Conservation (phyloP, 768 basidiomycete genomes). For the Baorangia bicolor region DNA sequence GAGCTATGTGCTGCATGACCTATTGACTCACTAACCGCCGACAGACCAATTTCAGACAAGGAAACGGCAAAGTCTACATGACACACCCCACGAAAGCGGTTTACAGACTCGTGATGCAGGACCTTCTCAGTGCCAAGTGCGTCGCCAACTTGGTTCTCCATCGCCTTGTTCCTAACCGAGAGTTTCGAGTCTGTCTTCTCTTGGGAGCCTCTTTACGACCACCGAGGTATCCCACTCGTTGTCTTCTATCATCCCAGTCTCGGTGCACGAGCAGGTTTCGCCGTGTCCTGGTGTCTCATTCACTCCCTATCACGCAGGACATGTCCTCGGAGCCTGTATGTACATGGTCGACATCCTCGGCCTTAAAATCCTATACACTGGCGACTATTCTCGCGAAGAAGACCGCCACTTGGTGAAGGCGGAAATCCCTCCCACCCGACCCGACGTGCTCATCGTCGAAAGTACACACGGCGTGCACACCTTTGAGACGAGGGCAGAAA, state of each 20-base stretch:
- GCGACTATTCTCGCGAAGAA: constrained; percentile 96
- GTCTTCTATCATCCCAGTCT: constrained; percentile 80
- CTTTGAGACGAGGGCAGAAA: constrained; percentile 80
- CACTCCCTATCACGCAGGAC: constrained; percentile 95
- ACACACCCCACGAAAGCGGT: constrained; percentile 97
- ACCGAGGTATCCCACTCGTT: constrained; percentile 78
- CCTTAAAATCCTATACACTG: constrained; percentile 91
- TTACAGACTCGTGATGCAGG: constrained; percentile 98
- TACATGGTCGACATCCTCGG: constrained; percentile 95
- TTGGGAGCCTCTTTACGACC: constrained; percentile 73
- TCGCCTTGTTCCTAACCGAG: background rate
- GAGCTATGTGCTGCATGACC: background rate
- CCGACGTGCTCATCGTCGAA: constrained; percentile 95
- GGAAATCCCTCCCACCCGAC: constrained; percentile 84
- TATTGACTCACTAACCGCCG: background rate
- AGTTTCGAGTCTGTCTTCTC: constrained; percentile 50
- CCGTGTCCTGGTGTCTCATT: constrained; percentile 90
- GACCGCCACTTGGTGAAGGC: constrained; percentile 95
- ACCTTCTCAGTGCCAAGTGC: constrained; percentile 89
- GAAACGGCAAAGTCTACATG: constrained; percentile 98
- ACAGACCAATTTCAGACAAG: constrained; percentile 97
- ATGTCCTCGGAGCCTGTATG: constrained; percentile 97
- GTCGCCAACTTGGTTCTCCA: constrained; percentile 19
- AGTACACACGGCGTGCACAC: constrained; percentile 96
- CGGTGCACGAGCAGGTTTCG: constrained; percentile 86